phyloP scores from a whole-genome alignment of 1,284 basidiomycete genomes.

The Heterobasidion occidentale region DNA sequence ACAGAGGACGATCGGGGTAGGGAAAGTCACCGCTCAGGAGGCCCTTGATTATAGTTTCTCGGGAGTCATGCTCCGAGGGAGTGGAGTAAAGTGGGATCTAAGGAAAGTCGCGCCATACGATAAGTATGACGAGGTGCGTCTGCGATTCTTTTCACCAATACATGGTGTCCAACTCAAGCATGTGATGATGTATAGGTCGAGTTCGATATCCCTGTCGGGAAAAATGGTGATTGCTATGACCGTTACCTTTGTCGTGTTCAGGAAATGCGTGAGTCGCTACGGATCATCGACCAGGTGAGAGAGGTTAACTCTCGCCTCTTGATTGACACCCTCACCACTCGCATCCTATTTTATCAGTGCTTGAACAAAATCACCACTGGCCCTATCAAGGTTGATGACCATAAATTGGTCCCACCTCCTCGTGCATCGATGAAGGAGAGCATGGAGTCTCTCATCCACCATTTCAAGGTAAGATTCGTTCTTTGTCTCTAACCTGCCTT shows the following conservation, averaged over 20 bases:
- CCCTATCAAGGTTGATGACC: constrained; percentile 92
- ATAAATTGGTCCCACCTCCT: constrained; percentile 96
- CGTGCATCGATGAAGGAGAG: constrained; percentile 98
- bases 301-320: background rate
- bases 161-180: background rate
- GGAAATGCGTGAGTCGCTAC: constrained; percentile 93
- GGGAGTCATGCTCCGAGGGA: constrained; percentile 95
- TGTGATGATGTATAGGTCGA: constrained; percentile 56
- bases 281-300: constrained; percentile 76
- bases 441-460: constrained; percentile 97
- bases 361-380: constrained; percentile 97
- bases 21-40: constrained; percentile 86
- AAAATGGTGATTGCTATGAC: constrained; percentile 97
- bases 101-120: constrained; percentile 93
- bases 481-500: background rate
- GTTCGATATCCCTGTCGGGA: constrained; percentile 94
- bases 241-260: constrained; percentile 95
- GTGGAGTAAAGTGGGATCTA: constrained; percentile 93
- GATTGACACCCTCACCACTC: background rate
- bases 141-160: background rate
- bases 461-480: constrained; percentile 73
- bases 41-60: constrained; percentile 93
- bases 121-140: constrained; percentile 82
- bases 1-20: constrained; percentile 87
- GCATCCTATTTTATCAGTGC: constrained; percentile 41